A percentile compares a stretch with the other conserved stretches of the same genome.
These are phyloP conservation scores for Neurospora sp. DNA, from an alignment of 495 filamentous ascomycete species.

Conservation along the genomic window DNA sequence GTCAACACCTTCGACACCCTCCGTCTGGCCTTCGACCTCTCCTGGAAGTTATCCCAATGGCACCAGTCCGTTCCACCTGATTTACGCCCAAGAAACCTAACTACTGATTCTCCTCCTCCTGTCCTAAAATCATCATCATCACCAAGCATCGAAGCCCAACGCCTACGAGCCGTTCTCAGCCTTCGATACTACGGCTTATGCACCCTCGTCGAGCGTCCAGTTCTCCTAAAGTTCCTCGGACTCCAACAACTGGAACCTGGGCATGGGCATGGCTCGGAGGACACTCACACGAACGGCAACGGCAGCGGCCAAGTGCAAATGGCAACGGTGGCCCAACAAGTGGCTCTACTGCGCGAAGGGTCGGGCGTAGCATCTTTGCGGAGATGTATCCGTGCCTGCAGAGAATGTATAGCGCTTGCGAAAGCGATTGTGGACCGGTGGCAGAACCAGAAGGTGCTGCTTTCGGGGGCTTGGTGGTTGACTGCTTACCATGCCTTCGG, in stretches of 20 bases:
- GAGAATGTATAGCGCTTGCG: background rate
- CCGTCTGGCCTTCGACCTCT: background rate
- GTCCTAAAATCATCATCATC: background rate
- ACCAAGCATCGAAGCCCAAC: background rate
- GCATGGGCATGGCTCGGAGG: background rate
- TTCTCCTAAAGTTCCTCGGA: background rate
- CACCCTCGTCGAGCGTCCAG: background rate
- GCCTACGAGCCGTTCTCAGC: background rate
- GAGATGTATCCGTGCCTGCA: background rate
- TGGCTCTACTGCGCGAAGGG: background rate
- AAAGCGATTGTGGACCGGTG: background rate
- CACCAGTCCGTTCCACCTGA: background rate
- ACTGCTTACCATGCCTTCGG: background rate
- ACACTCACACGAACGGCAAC: background rate
- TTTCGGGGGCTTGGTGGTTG: background rate
- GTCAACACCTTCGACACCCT: background rate
- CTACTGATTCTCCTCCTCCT: background rate
- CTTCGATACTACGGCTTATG: background rate
- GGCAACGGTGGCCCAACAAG: background rate
- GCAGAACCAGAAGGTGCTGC: background rate
- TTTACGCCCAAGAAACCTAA: background rate
- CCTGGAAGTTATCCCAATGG: background rate
- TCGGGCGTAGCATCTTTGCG: background rate
- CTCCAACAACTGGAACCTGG: background rate
- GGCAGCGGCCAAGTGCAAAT: too few relatives aligned